Conservation (phyloP, 2,329 filamentous ascomycete genomes). For the Neonectria magnoliae region DNA sequence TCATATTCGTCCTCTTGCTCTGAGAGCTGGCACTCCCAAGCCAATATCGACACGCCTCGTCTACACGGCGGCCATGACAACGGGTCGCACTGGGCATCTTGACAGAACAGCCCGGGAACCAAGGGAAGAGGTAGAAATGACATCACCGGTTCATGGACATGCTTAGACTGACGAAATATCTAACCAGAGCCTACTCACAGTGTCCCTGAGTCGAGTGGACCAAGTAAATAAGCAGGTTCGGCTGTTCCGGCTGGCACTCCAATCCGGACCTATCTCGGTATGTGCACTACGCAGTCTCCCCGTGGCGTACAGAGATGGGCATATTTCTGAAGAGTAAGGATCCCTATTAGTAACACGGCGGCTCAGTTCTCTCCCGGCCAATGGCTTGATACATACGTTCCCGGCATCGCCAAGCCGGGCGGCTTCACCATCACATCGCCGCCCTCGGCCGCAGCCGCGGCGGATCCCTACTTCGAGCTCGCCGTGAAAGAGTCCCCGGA, state of each 20-base stretch:
- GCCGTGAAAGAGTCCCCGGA: constrained; percentile 77
- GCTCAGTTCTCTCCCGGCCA: constrained; percentile 80
- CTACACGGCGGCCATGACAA: constrained; percentile 29
- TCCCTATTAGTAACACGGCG: too few relatives aligned
- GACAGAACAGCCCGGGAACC: constrained; percentile 71
- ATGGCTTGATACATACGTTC: constrained; percentile 87
- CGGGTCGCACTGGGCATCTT: constrained; percentile 32
- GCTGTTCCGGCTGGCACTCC: constrained; percentile 72
- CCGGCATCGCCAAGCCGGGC: constrained; percentile 74
- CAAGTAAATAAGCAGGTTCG: constrained; percentile 74
- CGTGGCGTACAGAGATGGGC: background rate
- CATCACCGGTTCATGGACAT: background rate
- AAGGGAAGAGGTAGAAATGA: constrained; percentile 63
- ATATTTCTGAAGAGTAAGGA: background rate
- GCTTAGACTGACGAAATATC: background rate
- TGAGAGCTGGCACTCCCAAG: background rate
- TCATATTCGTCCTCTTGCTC: background rate
- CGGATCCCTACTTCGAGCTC: constrained; percentile 72
- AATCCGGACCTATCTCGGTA: constrained; percentile 60
- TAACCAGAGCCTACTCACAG: constrained; percentile 64
- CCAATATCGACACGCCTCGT: background rate
- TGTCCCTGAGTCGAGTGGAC: constrained; percentile 69
- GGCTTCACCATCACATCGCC: constrained; percentile 90
- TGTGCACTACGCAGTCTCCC: constrained; percentile 9
- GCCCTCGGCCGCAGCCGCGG: constrained; percentile 64